phyloP scores from a whole-genome alignment of 768 basidiomycete species.

The Mycena filopes region DNA sequence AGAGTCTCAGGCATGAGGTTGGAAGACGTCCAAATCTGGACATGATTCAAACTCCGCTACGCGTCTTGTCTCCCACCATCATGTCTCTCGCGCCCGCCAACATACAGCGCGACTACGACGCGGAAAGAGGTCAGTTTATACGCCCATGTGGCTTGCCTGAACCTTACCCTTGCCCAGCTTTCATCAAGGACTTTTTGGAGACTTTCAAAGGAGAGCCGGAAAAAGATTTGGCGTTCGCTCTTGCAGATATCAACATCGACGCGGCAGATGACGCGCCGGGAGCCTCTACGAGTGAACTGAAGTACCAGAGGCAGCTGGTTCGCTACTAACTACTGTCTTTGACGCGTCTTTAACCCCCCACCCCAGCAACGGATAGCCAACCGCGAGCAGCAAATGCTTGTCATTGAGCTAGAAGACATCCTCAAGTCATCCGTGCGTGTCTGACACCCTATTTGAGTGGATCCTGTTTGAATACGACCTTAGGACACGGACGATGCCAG shows the following conservation, averaged over 20 bases:
- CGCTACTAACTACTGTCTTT: constrained; percentile 43
- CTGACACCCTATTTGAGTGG: constrained; percentile 7
- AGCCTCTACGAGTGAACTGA: constrained; percentile 56
- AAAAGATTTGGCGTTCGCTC: constrained; percentile 72
- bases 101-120: constrained; percentile 72
- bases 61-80: constrained; percentile 47
- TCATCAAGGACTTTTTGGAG: constrained; percentile 76
- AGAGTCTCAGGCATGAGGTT: background rate
- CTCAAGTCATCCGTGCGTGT: constrained; percentile 61
- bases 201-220: constrained; percentile 68
- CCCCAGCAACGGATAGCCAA: constrained; percentile 93
- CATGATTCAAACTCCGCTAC: constrained; percentile 36
- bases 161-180: constrained; percentile 54
- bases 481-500: constrained; percentile 76
- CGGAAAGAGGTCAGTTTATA: constrained; percentile 67
- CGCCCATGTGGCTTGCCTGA: background rate
- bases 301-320: constrained; percentile 90
- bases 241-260: constrained; percentile 77
- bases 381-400: constrained; percentile 89
- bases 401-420: constrained; percentile 91
- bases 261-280: constrained; percentile 54
- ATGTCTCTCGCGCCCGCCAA: constrained; percentile 76
- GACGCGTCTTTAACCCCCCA: constrained; percentile 42
- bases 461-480: constrained; percentile 22
- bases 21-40: constrained; percentile 42